Evolutionary conservation across 2,329 filamentous ascomycete species (phyloP).

Genomic region (Cercospora sp.): DNA sequence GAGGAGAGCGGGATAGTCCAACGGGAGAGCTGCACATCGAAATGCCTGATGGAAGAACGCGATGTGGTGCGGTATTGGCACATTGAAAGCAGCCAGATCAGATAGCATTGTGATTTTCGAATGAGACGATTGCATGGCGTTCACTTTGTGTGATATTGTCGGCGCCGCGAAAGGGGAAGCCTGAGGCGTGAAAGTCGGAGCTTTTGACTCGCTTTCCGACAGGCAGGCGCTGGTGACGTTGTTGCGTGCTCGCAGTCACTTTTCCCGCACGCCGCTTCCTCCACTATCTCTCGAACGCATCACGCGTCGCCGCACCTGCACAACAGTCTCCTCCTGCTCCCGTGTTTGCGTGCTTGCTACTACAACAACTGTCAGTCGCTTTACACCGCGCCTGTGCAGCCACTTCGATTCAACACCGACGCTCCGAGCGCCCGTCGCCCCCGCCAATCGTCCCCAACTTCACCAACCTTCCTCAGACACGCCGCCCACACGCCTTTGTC

Average conservation of each 20-base stretch:
- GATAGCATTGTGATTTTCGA: background rate
- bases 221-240: slow-evolving; percentile 9
- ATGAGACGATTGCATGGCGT: background rate
- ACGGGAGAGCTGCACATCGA: background rate
- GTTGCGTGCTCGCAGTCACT: slow-evolving; percentile 1
- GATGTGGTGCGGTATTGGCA: background rate
- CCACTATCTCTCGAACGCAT: background rate
- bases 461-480: background rate
- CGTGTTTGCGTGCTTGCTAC: background rate
- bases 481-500: background rate
- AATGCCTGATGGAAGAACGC: background rate
- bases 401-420: background rate
- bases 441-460: background rate
- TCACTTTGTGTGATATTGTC: background rate
- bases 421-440: background rate
- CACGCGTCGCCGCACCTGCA: background rate
- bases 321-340: background rate
- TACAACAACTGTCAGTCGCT: background rate
- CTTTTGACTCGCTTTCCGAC: background rate
- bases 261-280: background rate
- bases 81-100: background rate
- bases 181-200: background rate
- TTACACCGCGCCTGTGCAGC: background rate
- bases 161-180: background rate
- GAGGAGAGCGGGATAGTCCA: background rate